Base-by-base conservation (phyloP, 257 asterid genomes). In the Forsythia viridissima region DNA sequence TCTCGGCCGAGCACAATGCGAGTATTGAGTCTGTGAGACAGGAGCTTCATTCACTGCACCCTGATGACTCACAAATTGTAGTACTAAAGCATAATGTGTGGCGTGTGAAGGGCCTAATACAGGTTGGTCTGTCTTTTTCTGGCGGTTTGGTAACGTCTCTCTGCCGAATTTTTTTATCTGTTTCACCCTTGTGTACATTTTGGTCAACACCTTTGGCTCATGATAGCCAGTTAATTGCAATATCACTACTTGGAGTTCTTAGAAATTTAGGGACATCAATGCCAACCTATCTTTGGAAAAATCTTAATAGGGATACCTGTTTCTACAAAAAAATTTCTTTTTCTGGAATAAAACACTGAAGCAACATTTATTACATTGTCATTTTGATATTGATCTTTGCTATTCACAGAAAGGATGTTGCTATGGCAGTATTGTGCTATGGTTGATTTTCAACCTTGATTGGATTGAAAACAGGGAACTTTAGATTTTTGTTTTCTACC, bases 101-200 rank as follows among this genome's bases (percentile, higher is more conserved):
- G 97, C 94, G 98, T 21, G 98, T 93, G 72, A 93, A 93, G 84
- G 98, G 98, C 72, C 87, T 93, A 71, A 91, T 93, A 80, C 98
- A 93, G 97, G 98, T 93, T 81, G 16, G 86, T 76, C 41, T 21
- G 39, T 59, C 30, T 41, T 46, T 43, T 79, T 71, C 76, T 70
- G 41, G 15, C 4, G 24, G n/a, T 61, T 24, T 24, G n/a, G 5
- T 21, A 12, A 15, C 13, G 9, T 16, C 39, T 66, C 30, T 59
- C 37, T 15, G 16, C 34, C 34, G 34, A 30, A 30, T 30, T 30
- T 30, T 30, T 30, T 1, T 30, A 30, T 30, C 34, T 30, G 34
- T 1, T 30, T 30, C 34, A 30, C 34, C 34, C 34, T 30, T 30
- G 34, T 30, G 1, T 30, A 30, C 34, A 30, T 30, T 30, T 30